phyloP scores from a whole-genome alignment of 2,329 filamentous ascomycete genomes.

The Nannizziopsis barbatae region DNA sequence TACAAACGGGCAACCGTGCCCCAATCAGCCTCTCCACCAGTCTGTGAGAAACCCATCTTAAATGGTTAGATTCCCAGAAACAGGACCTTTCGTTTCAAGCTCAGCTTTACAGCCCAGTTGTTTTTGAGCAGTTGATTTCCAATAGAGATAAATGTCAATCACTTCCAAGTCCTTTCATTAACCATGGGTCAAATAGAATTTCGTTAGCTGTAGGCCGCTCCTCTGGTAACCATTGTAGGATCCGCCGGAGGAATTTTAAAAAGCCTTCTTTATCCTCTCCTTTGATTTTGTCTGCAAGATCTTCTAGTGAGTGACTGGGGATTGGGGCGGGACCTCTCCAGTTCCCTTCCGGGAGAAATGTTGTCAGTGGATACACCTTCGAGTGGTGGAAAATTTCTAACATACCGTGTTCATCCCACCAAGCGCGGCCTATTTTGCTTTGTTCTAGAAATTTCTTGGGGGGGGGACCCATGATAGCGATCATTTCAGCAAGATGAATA shows the following conservation, averaged over 20 bases:
- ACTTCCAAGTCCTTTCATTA: slow-evolving; percentile 13
- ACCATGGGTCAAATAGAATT: slow-evolving; percentile 11
- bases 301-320: slow-evolving; percentile 3
- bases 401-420: slow-evolving; percentile 20
- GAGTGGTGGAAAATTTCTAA: too few species aligned
- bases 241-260: slow-evolving; percentile 13
- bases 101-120: too few species aligned
- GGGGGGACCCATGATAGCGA: slow-evolving; percentile 16
- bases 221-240: slow-evolving; percentile 19
- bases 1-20: too few species aligned
- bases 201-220: slow-evolving; percentile 16
- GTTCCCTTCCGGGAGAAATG: neutral
- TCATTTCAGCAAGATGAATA: slow-evolving; percentile 19
- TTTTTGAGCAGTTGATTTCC: too few species aligned
- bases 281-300: neutral
- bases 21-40: too few species aligned
- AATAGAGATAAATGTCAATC: too few species aligned
- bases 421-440: slow-evolving; percentile 15
- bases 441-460: slow-evolving; percentile 14
- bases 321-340: slow-evolving; percentile 7
- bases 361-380: too few species aligned
- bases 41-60: too few species aligned
- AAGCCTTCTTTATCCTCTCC: slow-evolving; percentile 11
- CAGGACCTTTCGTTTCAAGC: too few species aligned
- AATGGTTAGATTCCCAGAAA: too few species aligned